Evolutionary conservation across 305 asterid species (phyloP), one percentile per base, ranked within the genome.

Genomic region (Caryopteris hybrid): DNA sequence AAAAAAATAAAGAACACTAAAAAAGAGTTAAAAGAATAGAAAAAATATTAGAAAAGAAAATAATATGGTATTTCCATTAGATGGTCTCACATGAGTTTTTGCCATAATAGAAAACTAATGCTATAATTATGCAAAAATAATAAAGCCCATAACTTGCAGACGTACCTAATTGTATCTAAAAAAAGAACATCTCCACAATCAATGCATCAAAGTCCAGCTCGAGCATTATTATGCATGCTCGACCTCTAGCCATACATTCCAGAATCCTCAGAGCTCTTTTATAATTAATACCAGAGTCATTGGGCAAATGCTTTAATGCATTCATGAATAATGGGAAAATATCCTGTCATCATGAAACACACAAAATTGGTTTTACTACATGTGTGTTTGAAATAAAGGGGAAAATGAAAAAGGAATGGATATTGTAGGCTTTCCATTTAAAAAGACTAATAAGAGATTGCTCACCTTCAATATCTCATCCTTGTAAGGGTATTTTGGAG

Each of bases 141-240:
- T 9, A 36, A 55, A 51, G 50, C 64, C 45, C 1, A 9, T 42
- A 14, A 69, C 33, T 31, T 23, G 64, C 61, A 70, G n/a, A 53
- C 64, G 73, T 65, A 83, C 91, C 79, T 61, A 55, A 79, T 69
- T 65, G 55, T 64, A 27, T 62, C 38, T 36, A 79, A 56, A 38
- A 86, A 74, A 51, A 80, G 72, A 85, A 79, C 59, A 83, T 71
- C 57, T 83, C 80, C 55, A 57, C 70, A 45, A 85, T 60, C 63
- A 83, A 41, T 3, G 57, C 75, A 65, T 74, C 74, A 22, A 68
- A 72, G 4, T 79, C 87, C 42, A 85, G 42, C 68, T 81, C 88
- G 79, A 83, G 65, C 74, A 85, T 55, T 52, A 83, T 46, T 43
- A 76, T 13, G 46, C 80, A 69, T 10, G 79, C 66, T 56, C 75